These are phyloP conservation scores for Ophiostoma sp. DNA, from an alignment of 2,329 filamentous ascomycete species.

Conservation along the genomic window DNA sequence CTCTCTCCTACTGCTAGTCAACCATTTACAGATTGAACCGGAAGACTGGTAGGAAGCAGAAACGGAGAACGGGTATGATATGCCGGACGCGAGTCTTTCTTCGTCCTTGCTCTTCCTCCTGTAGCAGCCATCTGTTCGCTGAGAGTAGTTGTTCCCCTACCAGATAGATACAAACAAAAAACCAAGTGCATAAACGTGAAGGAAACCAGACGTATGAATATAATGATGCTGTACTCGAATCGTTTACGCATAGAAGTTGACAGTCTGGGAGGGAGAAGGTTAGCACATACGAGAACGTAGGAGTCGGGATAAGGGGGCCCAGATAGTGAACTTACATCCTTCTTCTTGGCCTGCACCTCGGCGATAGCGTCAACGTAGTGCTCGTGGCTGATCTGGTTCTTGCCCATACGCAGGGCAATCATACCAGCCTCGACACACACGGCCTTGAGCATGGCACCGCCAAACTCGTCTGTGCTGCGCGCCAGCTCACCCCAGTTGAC, in stretches of 20 bases:
- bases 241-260: conserved; percentile 53
- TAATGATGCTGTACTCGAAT: background rate
- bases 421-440: conserved; percentile 98
- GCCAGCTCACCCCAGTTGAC: conserved; percentile 96
- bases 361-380: conserved; percentile 98
- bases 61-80: too few relatives aligned
- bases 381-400: conserved; percentile 95
- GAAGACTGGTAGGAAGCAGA: too few relatives aligned
- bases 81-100: background rate
- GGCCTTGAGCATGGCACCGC: conserved; percentile 94
- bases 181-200: conserved; percentile 1
- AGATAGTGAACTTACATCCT: conserved; percentile 56
- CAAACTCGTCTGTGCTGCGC: conserved; percentile 95
- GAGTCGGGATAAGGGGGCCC: background rate
- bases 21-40: background rate
- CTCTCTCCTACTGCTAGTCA: background rate
- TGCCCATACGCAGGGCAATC: conserved; percentile 91
- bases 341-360: conserved; percentile 94
- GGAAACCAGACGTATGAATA: background rate
- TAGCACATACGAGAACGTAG: conserved; percentile 25
- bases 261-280: conserved; percentile 40
- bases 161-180: background rate
- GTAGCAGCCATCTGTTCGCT: background rate
- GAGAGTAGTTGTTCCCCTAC: background rate
- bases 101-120: background rate